Evolutionary conservation across 2,329 filamentous ascomycete species (phyloP).

Genomic region (Penicillium paneum): DNA sequence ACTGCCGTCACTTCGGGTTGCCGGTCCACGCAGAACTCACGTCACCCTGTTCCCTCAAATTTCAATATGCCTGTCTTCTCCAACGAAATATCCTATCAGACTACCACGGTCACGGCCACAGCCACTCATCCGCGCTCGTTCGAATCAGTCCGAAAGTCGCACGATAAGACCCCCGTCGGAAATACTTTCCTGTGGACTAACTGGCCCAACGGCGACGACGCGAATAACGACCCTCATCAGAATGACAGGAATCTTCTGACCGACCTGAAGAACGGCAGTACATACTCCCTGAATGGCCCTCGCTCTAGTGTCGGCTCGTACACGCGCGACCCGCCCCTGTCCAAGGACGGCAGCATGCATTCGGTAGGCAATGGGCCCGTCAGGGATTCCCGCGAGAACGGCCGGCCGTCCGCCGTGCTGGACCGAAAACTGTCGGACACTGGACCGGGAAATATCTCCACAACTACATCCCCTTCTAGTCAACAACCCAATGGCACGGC

Average conservation of each 20-base stretch:
- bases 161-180: conserved; percentile 44
- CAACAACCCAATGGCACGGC: conserved; percentile 30
- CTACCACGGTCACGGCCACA: conserved; percentile 26
- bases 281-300: conserved; percentile 60
- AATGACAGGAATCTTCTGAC: conserved; percentile 41
- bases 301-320: conserved; percentile 47
- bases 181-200: conserved; percentile 49
- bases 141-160: conserved; percentile 42
- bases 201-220: conserved; percentile 42
- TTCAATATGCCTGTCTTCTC: conserved; percentile 41
- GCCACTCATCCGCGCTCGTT: conserved; percentile 39
- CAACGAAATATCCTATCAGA: conserved; percentile 35
- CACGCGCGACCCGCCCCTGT: conserved; percentile 40
- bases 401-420: conserved; percentile 28
- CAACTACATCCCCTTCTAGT: conserved; percentile 21
- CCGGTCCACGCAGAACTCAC: conserved; percentile 32
- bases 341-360: conserved; percentile 50
- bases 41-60: conserved; percentile 23
- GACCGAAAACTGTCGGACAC: conserved; percentile 32
- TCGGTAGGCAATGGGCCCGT: conserved; percentile 38
- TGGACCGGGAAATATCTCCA: conserved; percentile 27
- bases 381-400: conserved; percentile 33
- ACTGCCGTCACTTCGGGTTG: conserved; percentile 24
- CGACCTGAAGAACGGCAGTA: conserved; percentile 51
- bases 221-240: conserved; percentile 38